Base-by-base conservation (phyloP, 768 basidiomycete species). In the Tephrocybe sp. region DNA sequence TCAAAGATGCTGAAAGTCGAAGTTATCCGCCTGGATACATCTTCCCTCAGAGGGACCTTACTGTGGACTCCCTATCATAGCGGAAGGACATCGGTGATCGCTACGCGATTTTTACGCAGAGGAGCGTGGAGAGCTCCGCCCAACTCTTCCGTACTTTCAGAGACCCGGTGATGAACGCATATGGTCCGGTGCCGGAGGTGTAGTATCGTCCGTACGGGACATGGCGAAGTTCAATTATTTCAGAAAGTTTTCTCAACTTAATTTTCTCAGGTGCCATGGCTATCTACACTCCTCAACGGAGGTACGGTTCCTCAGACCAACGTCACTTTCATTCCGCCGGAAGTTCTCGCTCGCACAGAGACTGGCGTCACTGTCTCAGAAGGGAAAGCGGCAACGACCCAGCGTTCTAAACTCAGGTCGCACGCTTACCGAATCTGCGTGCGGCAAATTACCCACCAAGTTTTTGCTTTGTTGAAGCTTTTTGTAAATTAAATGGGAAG, bases 151-250 rank as follows among this genome's bases (percentile, higher is more conserved):
- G 0, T 75, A 73, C 50, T 73, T 72, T 42, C 62, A 62, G 23
- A 63, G 72, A 5, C 70, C 71, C 0, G 74, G 74, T 2, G 66
- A 74, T 45, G 75, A 73, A 56, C 51, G 32, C 6, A 64, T 68
- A 1, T 73, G 72, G 71, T 72, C 74, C 2, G 75, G 74, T 3
- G 71, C 75, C 0, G 75, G 71, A 3, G 75, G 75, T 7, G 59
- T 76, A 2, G 48, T 76, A 1, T 66, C 65, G 1, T 73, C 72
- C 6, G 69, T 73, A 0, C 59, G 71, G 18, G 75, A 78, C 56
- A 55, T 78, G 63, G 75, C 73, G 49, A 18, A n/a, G n/a, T n/a
- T n/a, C n/a, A n/a, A n/a, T n/a, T n/a, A n/a, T n/a, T n/a, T n/a
- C n/a, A n/a, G n/a, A n/a, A n/a, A n/a, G n/a, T n/a, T n/a, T n/a